Conservation (phyloP, 805 yeast species). For the Starmerella bombicola region DNA sequence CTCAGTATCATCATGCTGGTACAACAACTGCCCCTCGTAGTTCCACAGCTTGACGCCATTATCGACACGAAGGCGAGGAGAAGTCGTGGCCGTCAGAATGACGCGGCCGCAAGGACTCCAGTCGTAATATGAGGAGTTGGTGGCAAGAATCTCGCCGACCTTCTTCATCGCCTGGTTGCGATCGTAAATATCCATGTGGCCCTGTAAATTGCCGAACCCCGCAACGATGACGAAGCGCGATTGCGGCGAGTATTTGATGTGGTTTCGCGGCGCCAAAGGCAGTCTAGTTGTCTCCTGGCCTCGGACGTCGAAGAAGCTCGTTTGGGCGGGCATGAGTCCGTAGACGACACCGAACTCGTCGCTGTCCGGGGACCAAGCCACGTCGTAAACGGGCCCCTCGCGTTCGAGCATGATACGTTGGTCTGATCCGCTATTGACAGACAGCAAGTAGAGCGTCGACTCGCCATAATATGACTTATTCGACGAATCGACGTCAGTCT, state of each 20-base stretch:
- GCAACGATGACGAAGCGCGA: slow-evolving; percentile 85
- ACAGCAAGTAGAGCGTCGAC: slow-evolving; percentile 77
- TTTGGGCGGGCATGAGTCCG: slow-evolving; percentile 95
- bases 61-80: slow-evolving; percentile 94
- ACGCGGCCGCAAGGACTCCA: slow-evolving; percentile 97
- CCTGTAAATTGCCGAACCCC: slow-evolving; percentile 96
- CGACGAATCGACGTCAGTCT: slow-evolving; percentile 88
- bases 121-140: slow-evolving; percentile 90
- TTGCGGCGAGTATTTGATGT: slow-evolving; percentile 85
- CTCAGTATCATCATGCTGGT: slow-evolving; percentile 67
- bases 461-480: slow-evolving; percentile 96
- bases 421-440: slow-evolving; percentile 72
- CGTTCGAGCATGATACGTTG: slow-evolving; percentile 75
- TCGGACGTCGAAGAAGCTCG: slow-evolving; percentile 86
- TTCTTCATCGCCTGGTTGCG: slow-evolving; percentile 73
- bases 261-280: slow-evolving; percentile 80
- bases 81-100: slow-evolving; percentile 88
- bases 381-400: slow-evolving; percentile 96
- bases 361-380: slow-evolving; percentile 92
- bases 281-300: slow-evolving; percentile 76
- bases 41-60: slow-evolving; percentile 93
- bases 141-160: slow-evolving; percentile 72
- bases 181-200: slow-evolving; percentile 88
- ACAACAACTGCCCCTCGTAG: slow-evolving; percentile 69
- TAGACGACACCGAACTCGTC: slow-evolving; percentile 95